Base-by-base conservation (phyloP, 2,329 filamentous ascomycete genomes). In the Saccharata proteae region DNA sequence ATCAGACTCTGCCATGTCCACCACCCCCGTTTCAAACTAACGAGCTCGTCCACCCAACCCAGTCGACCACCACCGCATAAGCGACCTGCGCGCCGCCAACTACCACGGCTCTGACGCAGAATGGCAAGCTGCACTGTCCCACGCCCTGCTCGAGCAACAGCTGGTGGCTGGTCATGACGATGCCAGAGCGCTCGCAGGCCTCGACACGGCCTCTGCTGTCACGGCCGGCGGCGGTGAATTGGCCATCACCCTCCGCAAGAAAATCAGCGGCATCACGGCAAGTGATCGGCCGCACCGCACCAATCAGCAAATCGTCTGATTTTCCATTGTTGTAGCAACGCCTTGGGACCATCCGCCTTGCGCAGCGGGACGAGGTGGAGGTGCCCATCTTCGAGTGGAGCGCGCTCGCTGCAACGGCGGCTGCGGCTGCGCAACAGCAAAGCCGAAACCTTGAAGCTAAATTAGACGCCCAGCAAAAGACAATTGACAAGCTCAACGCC, bases 321-420 rank as follows among this genome's bases (percentile, higher is more conserved):
- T 8, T 22, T 22, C 8, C 8, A 8, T n/a, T 8, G 8, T 13
- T n/a, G 14, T 23, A 80, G 74, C 74, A 80, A 75, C 71, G 65
- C 16, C 65, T 84, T n/a, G 81, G 80, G 19, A 58, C 67, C 14
- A 65, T 86, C 37, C 58, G 62, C 4, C 57, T 85, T 3, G 54
- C 59, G 21, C 59, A 66, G 41, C 63, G 70, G 35, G 62, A 65
- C 20, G 65, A 70, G 25, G 68, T 74, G 37, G 68, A 69, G 38
- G 66, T 82, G 38, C 67, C 74, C 33, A 58, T 77, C 4, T 78
- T 80, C 38, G 72, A 80, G 34, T 86, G 80, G 80, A 80, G 77
- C 37, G 68, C 67, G 24, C 58, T 62, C 13, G 71, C 74, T 4
- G 64, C 70, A 7, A 56, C 67, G 34, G 58, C 64, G 12, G 60